Base-by-base conservation (phyloP, 805 yeast species). In the Sungouiozyma ichnusensis region DNA sequence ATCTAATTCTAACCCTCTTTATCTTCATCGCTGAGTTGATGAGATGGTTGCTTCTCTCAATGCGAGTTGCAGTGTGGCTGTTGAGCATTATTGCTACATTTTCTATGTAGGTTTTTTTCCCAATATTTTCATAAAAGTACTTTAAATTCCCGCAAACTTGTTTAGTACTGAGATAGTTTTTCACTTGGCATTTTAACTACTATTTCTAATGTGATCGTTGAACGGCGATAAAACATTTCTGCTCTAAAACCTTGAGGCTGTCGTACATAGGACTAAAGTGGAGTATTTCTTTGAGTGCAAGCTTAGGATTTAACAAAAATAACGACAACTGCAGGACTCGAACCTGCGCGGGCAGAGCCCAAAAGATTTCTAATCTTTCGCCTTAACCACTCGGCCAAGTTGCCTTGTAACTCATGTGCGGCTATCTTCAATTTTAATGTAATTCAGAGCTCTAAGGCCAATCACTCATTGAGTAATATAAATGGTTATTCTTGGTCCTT, bases 281-380 rank as follows among this genome's bases (percentile, higher is more conserved):
- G n/a, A n/a, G n/a, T n/a, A n/a, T n/a, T n/a, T n/a, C n/a, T n/a
- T n/a, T n/a, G n/a, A n/a, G n/a, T n/a, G n/a, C n/a, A n/a, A 43
- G 42, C 41, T 45, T 44, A 6, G 29, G 4, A 15, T 2, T 6
- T 64, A 64, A 24, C 6, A 24, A 63, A 66, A 60, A 62, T 61
- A 58, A 50, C 79, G 80, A 74, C 79, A 74, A 71, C 79, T 71
- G 78, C 81, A 75, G 79, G 81, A 74, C 63, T 75, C 78, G 81
- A 75, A 74, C 74, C 74, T 69, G 72, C 71, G 74, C 74, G 73
- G 74, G 73, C 65, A 68, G 66, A 62, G 67, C 73, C 74, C 73
- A 69, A 69, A 68, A 68, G 73, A 69, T 69, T 66, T 66, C 72
- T 67, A 68, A 69, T 72, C 76, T 71, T 71, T 71, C 76, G 74